Base-by-base conservation (phyloP, 2,329 filamentous ascomycete genomes). In the Colletotrichum spaethianum region DNA sequence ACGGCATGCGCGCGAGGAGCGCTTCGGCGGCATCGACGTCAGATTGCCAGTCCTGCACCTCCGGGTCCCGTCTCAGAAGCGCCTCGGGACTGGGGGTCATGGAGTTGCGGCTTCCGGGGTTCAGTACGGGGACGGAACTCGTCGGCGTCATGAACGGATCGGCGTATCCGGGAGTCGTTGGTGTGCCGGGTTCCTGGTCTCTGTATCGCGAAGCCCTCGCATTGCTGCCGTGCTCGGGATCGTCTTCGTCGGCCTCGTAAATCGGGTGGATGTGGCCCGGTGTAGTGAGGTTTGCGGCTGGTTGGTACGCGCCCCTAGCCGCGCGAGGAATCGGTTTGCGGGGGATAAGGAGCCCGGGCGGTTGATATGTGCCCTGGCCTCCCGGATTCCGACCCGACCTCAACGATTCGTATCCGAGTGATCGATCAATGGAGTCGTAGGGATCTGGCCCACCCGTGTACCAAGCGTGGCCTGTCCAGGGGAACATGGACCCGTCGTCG, bases 41-140 rank as follows among this genome's bases (percentile, higher is more conserved):
- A 0, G 85, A 84, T 56, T 89, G 87, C 89, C 89, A 91, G 73
- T 87, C 86, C 67, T 87, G 86, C 2, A 90, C 88, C 40, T 90
- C 89, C 0, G 85, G 85, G 74, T 90, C 86, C 63, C 73, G 78
- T 31, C 74, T 75, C 74, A 53, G 72, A 42, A 75, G 71, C 48
- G 78, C 76, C n/a, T 87, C 85, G 1, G 84, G 83, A 64, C 82
- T 86, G 0, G 84, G 83, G 3, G 82, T 83, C 44, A 77, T 76
- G 1, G 81, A 80, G 2, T 75, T 78, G 40, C 82, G 82, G 59
- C 78, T 77, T 12, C 82, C 77, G 4, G 80, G 78, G 2, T 77
- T 76, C 31, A 81, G 76, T 11, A 79, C 55, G 0, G 73, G 62
- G 26, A 65, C 56, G 67, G 74, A 74, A 61, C 67, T 63, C 36